Percentiles rank a stretch among this genome's conserved stretches.
These are phyloP conservation scores for Hypoxylon subgilvum DNA, from an alignment of 495 filamentous ascomycete genomes.

Conservation along the genomic window DNA sequence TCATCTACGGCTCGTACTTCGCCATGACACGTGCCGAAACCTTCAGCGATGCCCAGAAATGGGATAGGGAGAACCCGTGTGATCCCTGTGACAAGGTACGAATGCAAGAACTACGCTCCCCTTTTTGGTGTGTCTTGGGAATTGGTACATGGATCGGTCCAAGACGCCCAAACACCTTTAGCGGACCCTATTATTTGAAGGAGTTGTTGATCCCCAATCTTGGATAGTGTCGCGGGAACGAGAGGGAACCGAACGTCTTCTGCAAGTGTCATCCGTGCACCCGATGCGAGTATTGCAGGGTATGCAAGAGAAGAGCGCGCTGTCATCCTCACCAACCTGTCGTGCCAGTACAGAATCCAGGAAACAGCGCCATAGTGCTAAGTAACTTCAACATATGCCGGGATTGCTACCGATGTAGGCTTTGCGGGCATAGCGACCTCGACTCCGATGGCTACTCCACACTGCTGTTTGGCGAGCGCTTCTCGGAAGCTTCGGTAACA, in stretches of 20 bases:
- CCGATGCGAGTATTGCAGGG: constrained; percentile 13
- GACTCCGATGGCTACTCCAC: neutral
- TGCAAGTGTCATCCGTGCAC: constrained; percentile 17
- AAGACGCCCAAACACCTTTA: too few relatives aligned
- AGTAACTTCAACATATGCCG: neutral
- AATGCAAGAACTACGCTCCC: too few relatives aligned
- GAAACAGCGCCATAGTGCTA: neutral
- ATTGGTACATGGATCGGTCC: too few relatives aligned
- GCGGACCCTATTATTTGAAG: too few relatives aligned
- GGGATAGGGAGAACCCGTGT: constrained; percentile 21
- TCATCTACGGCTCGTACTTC: constrained; percentile 26
- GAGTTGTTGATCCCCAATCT: too few relatives aligned
- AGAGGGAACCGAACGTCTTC: neutral
- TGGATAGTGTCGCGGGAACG: neutral
- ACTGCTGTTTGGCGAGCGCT: constrained; percentile 8
- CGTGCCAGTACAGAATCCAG: neutral
- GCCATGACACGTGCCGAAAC: constrained; percentile 15
- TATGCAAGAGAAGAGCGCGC: constrained; percentile 7
- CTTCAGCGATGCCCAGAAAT: constrained; percentile 11
- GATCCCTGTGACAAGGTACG: constrained; percentile 14
- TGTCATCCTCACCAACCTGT: constrained; percentile 3
- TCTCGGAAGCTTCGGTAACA: constrained; percentile 4
- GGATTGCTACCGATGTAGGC: constrained; percentile 5
- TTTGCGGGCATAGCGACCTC: constrained; percentile 9
- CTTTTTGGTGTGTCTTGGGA: too few relatives aligned